Conservation (phyloP, 768 basidiomycete species). For the Solioccasus polychromus region DNA sequence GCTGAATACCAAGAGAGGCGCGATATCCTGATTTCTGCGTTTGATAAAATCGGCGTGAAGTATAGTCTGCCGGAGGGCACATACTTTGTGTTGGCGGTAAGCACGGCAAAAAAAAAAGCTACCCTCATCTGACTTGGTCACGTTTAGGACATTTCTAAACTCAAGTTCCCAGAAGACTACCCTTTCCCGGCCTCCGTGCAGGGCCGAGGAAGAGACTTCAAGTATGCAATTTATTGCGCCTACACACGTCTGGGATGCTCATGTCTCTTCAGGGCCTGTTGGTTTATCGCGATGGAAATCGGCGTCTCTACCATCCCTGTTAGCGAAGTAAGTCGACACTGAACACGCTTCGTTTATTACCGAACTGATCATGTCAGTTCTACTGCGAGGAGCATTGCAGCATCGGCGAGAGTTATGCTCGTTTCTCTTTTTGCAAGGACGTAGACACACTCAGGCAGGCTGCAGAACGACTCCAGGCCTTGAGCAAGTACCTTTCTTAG, state of each 20-base stretch:
- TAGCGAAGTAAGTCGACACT: conserved; percentile 69
- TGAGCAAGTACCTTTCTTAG: conserved; percentile 61
- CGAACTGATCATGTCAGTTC: conserved; percentile 52
- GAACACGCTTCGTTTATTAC: not conserved
- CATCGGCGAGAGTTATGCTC: conserved; percentile 83
- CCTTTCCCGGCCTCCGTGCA: conserved; percentile 73
- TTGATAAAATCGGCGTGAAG: conserved; percentile 78
- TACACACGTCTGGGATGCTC: conserved; percentile 5
- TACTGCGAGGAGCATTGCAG: conserved; percentile 84
- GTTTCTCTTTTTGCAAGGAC: conserved; percentile 98
- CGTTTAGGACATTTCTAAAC: conserved; percentile 65
- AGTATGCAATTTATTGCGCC: conserved; percentile 37
- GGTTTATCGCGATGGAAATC: conserved; percentile 90
- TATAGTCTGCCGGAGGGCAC: conserved; percentile 88
- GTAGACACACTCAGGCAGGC: conserved; percentile 77
- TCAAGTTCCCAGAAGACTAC: conserved; percentile 83
- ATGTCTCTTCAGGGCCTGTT: conserved; percentile 63
- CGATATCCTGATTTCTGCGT: conserved; percentile 66
- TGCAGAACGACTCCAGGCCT: conserved; percentile 72
- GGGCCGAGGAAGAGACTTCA: conserved; percentile 87
- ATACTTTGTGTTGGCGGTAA: conserved; percentile 86
- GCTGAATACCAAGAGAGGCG: conserved; percentile 81
- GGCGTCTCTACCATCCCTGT: conserved; percentile 94
- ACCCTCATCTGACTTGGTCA: conserved; percentile 7
- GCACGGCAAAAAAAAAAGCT: conserved; percentile 15